Evolutionary conservation across 441 rosid species (phyloP).

Genomic region (Bocquillonia castaneifolia): DNA sequence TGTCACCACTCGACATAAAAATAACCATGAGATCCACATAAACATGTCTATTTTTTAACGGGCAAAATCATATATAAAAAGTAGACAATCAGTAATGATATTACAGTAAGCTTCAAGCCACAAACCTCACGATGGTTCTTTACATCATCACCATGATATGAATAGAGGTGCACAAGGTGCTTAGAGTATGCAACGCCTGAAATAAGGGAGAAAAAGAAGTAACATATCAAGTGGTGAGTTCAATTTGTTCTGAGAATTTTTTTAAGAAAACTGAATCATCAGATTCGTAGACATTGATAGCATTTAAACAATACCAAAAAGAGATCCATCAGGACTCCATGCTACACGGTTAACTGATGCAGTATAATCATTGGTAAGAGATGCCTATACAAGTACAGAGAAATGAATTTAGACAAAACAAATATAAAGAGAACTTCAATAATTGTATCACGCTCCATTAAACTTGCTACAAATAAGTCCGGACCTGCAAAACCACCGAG

Average conservation of each 20-base stretch:
- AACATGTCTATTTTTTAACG: not conserved
- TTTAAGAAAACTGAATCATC: not conserved
- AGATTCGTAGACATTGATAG: not conserved
- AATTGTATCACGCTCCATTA: constrained; percentile 15
- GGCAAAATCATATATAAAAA: not conserved
- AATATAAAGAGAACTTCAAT: constrained; percentile 15
- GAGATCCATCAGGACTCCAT: constrained; percentile 87
- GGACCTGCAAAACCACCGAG: constrained; percentile 60
- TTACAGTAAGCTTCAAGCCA: constrained; percentile 1
- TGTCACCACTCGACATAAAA: not conserved
- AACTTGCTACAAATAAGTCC: constrained; percentile 16
- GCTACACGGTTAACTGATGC: constrained; percentile 69
- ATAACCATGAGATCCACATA: not conserved
- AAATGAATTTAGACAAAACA: constrained; percentile 17
- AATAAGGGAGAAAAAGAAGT: constrained; percentile 17
- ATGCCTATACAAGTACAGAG: constrained; percentile 40
- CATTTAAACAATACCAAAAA: constrained; percentile 51
- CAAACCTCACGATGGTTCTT: constrained; percentile 73
- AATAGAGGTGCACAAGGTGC: constrained; percentile 70
- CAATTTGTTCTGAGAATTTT: not conserved
- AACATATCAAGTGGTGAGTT: constrained; percentile 5
- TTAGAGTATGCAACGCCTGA: constrained; percentile 87
- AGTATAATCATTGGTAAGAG: constrained; percentile 48
- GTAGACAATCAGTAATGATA: not conserved
- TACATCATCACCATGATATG: constrained; percentile 60